Percentiles rank a stretch among this genome's conserved stretches.
Conservation (phyloP, 2,329 filamentous ascomycete species). For the Daldinia sp. region DNA sequence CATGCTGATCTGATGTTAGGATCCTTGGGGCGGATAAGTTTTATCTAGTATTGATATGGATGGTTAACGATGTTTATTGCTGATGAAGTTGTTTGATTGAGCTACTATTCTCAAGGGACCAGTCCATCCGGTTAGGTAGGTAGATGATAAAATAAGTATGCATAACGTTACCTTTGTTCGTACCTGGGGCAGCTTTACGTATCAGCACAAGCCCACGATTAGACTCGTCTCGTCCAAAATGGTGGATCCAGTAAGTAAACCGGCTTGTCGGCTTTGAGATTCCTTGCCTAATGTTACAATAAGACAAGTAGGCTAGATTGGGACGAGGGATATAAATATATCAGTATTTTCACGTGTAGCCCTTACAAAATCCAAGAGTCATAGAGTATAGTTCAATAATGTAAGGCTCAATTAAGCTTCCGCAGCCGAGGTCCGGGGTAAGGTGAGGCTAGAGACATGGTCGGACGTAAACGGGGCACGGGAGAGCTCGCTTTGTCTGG, state of each 20-base stretch:
- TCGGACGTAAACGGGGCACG: conserved; percentile 21
- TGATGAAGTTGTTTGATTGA: background rate
- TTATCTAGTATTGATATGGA: conserved; percentile 2
- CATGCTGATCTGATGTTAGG: conserved; percentile 7
- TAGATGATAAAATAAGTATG: background rate
- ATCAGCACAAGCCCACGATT: background rate
- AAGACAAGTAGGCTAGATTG: background rate
- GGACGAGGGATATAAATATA: background rate
- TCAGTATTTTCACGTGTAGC: background rate
- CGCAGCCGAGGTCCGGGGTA: conserved; percentile 28
- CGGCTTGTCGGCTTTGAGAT: too few species aligned
- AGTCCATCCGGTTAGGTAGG: background rate
- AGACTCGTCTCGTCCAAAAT: background rate
- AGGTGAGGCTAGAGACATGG: conserved; percentile 2
- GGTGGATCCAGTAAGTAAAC: background rate
- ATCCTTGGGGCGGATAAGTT: background rate
- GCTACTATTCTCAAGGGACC: background rate
- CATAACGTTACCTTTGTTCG: background rate
- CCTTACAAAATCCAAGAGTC: background rate
- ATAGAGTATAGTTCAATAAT: background rate
- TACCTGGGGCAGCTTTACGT: background rate
- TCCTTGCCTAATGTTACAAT: too few species aligned
- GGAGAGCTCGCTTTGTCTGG: background rate
- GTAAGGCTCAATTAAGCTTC: background rate
- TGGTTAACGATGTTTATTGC: background rate